These are phyloP conservation scores for Trametes villosa DNA, from an alignment of 768 basidiomycete species.

Conservation along the genomic window DNA sequence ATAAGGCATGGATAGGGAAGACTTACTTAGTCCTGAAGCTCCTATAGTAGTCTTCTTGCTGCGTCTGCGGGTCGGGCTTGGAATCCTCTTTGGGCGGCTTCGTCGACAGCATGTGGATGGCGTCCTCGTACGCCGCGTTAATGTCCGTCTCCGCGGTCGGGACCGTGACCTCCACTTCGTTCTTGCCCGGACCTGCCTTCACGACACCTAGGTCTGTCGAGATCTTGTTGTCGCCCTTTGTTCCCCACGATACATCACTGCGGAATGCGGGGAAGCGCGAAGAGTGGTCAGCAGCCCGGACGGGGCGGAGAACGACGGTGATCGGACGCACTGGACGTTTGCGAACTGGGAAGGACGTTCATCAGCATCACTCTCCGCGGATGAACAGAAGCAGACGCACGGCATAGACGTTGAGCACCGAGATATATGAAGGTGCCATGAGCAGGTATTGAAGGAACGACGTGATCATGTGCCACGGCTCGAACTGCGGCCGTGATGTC, in stretches of 20 bases:
- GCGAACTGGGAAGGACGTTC: slow-evolving; percentile 59
- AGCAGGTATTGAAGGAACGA: slow-evolving; percentile 92
- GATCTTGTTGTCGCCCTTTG: slow-evolving; percentile 91
- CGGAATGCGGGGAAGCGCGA: slow-evolving; percentile 3
- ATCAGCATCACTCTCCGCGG: slow-evolving; percentile 10
- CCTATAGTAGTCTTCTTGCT: slow-evolving; percentile 87
- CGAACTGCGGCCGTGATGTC: slow-evolving; percentile 57
- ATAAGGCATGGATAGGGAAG: background rate
- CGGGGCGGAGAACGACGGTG: background rate
- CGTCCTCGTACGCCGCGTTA: slow-evolving; percentile 89
- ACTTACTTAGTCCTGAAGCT: slow-evolving; percentile 83
- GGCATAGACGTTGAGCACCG: slow-evolving; percentile 90
- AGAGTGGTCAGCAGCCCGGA: background rate
- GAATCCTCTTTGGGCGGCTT: slow-evolving; percentile 77
- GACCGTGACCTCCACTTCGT: slow-evolving; percentile 84
- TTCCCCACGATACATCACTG: slow-evolving; percentile 92
- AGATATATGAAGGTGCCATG: slow-evolving; percentile 93
- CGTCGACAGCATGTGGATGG: slow-evolving; percentile 75
- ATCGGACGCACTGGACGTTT: slow-evolving; percentile 64
- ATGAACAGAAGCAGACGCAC: slow-evolving; percentile 41
- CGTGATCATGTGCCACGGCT: slow-evolving; percentile 99
- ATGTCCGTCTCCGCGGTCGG: slow-evolving; percentile 90
- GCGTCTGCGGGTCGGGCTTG: slow-evolving; percentile 61
- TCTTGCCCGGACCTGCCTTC: slow-evolving; percentile 63
- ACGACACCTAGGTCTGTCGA: slow-evolving; percentile 86